phyloP scores from a whole-genome alignment of 345 rosid species.

The Rhodomyrtus tomentosa region DNA sequence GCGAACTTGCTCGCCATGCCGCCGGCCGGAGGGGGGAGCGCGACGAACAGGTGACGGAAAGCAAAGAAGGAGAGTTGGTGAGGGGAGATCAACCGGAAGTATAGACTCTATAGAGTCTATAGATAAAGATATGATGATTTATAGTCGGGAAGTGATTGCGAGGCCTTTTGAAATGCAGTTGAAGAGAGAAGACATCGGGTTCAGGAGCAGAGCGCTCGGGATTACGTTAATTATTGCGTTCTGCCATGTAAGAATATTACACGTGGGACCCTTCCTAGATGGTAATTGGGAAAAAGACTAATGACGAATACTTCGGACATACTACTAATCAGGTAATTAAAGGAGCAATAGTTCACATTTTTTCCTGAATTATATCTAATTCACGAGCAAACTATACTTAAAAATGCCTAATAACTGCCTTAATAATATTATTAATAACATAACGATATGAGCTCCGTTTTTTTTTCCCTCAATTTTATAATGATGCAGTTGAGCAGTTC shows the following conservation, averaged over 20 bases:
- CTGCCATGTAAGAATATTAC: neutral
- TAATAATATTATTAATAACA: neutral
- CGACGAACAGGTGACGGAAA: neutral
- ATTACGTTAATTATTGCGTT: too few relatives aligned
- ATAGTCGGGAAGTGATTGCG: neutral
- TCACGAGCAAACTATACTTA: neutral
- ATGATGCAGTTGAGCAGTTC: neutral
- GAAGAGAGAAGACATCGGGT: neutral
- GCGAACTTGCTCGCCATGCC: slow-evolving; percentile 50
- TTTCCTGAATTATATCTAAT: neutral
- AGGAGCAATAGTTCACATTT: neutral
- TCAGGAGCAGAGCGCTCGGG: neutral
- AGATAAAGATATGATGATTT: neutral
- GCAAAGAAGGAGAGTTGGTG: neutral
- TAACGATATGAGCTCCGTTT: neutral
- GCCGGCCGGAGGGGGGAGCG: neutral
- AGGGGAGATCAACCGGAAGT: neutral
- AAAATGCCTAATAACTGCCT: neutral
- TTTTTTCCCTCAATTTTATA: neutral
- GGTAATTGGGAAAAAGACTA: neutral
- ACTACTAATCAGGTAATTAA: neutral
- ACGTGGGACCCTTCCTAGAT: neutral
- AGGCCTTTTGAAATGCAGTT: neutral
- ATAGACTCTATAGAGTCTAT: neutral
- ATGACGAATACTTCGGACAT: neutral